A percentile compares a stretch with the other conserved stretches of the same genome.
Conservation (phyloP, 2,329 filamentous ascomycete genomes). For the Massarina eburnea region DNA sequence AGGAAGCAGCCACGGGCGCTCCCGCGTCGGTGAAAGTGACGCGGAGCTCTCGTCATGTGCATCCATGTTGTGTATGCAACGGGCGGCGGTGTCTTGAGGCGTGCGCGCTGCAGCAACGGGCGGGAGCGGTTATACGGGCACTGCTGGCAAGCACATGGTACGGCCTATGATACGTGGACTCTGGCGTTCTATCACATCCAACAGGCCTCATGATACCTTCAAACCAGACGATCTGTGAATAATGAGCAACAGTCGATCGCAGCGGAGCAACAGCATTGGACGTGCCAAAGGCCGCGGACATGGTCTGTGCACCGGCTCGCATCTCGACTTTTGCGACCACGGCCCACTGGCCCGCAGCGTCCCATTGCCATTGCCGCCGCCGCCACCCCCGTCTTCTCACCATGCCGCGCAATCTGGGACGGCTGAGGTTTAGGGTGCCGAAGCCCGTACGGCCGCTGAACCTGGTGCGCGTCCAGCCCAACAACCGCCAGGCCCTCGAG, state of each 20-base stretch:
- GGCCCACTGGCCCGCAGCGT: slow-evolving; percentile 5
- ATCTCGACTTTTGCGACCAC: slow-evolving; percentile 11
- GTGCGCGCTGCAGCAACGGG: neutral
- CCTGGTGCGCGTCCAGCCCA: slow-evolving; percentile 12
- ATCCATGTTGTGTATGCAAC: slow-evolving; percentile 27
- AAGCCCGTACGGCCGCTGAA: slow-evolving; percentile 18
- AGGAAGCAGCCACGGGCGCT: slow-evolving; percentile 43
- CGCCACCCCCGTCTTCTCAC: slow-evolving; percentile 7
- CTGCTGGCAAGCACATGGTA: neutral
- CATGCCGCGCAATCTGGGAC: slow-evolving; percentile 35
- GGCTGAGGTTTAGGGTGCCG: slow-evolving; percentile 25
- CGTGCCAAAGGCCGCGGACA: slow-evolving; percentile 9
- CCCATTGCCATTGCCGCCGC: slow-evolving; percentile 11
- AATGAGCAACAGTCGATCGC: too few relatives aligned
- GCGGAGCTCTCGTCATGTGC: slow-evolving; percentile 8
- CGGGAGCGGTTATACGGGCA: neutral
- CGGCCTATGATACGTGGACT: neutral
- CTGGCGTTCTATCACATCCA: neutral
- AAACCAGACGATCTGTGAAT: neutral
- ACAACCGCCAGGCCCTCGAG: slow-evolving; percentile 14
- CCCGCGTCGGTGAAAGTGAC: slow-evolving; percentile 23
- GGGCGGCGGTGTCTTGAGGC: slow-evolving; percentile 5
- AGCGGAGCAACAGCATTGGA: neutral
- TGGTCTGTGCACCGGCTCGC: slow-evolving; percentile 11
- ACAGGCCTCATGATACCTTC: neutral